A percentile compares a stretch with the other conserved stretches of the same genome.
These are phyloP conservation scores for Suhomyces guaymorum DNA, from an alignment of 1,139 yeast genomes.

Conservation along the genomic window DNA sequence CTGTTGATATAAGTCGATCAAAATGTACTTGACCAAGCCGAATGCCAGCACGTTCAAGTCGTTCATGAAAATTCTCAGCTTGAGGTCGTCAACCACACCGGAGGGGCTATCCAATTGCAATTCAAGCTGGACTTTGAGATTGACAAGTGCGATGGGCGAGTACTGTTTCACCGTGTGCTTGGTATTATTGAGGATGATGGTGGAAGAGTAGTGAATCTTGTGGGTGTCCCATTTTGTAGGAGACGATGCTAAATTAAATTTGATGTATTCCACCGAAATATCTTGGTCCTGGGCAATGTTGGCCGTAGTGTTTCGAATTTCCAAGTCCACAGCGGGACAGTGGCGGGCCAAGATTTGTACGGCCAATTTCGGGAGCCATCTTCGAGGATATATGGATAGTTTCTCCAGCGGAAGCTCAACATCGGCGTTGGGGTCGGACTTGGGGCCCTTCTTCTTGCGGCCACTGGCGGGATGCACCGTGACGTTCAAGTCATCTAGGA, in stretches of 20 bases:
- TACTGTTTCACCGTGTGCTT: slow-evolving; percentile 2
- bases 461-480: background rate
- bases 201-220: slow-evolving; percentile 24
- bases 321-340: slow-evolving; percentile 31
- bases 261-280: slow-evolving; percentile 25
- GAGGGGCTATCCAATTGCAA: slow-evolving; percentile 21
- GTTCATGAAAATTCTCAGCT: slow-evolving; percentile 27
- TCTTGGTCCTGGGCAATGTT: slow-evolving; percentile 10
- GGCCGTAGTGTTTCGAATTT: slow-evolving; percentile 26
- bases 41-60: slow-evolving; percentile 32
- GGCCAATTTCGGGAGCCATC: slow-evolving; percentile 9
- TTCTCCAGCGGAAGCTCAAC: background rate
- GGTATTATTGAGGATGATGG: slow-evolving; percentile 20
- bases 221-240: slow-evolving; percentile 21
- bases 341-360: slow-evolving; percentile 21
- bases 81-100: slow-evolving; percentile 25
- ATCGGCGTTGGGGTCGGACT: background rate
- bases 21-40: slow-evolving; percentile 21
- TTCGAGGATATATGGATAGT: slow-evolving; percentile 1
- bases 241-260: slow-evolving; percentile 24
- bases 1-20: background rate
- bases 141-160: slow-evolving; percentile 11
- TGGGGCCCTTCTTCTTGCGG: background rate
- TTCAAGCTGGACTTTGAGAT: slow-evolving; percentile 26
- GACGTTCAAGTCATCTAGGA: slow-evolving; percentile 17